These are phyloP conservation scores for Cryphonectria parasitica DNA, from an alignment of 2,329 filamentous ascomycete genomes.

Conservation along the genomic window DNA sequence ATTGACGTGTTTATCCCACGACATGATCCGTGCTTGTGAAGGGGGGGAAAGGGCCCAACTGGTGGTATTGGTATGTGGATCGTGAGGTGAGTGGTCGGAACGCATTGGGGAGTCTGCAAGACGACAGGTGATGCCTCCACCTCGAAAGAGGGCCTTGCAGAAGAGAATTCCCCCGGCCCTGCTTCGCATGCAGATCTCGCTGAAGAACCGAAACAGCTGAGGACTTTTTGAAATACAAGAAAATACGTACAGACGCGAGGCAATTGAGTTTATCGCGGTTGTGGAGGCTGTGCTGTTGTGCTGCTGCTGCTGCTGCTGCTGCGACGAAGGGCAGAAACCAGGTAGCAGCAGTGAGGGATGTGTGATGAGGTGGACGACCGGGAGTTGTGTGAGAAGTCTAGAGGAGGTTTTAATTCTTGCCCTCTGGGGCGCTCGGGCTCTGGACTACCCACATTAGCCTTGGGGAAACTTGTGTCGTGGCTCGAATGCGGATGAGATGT, in stretches of 20 bases:
- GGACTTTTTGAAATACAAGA: not conserved
- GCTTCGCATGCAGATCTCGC: constrained; percentile 5
- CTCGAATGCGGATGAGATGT: constrained; percentile 44
- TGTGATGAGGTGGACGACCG: constrained; percentile 10
- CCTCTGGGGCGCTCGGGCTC: constrained; percentile 27
- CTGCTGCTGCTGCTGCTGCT: constrained; percentile 4
- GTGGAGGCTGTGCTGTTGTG: not conserved
- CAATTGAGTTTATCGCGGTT: not conserved
- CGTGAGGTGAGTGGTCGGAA: constrained; percentile 21
- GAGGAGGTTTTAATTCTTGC: constrained; percentile 14
- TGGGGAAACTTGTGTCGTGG: constrained; percentile 43
- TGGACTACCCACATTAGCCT: constrained; percentile 41
- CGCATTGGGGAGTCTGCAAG: constrained; percentile 10
- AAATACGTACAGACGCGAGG: constrained; percentile 15
- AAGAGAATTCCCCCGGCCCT: not conserved
- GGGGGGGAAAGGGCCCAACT: constrained; percentile 20
- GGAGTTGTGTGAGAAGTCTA: constrained; percentile 23
- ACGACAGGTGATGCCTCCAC: constrained; percentile 11
- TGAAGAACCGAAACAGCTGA: not conserved
- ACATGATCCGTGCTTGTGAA: constrained; percentile 24
- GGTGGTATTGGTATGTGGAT: constrained; percentile 14
- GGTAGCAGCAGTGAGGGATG: constrained; percentile 15
- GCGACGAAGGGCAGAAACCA: not conserved
- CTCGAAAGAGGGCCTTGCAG: constrained; percentile 12
- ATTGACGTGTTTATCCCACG: constrained; percentile 24